phyloP scores from a whole-genome alignment of 2,329 filamentous ascomycete genomes.

The Beauveria australis region DNA sequence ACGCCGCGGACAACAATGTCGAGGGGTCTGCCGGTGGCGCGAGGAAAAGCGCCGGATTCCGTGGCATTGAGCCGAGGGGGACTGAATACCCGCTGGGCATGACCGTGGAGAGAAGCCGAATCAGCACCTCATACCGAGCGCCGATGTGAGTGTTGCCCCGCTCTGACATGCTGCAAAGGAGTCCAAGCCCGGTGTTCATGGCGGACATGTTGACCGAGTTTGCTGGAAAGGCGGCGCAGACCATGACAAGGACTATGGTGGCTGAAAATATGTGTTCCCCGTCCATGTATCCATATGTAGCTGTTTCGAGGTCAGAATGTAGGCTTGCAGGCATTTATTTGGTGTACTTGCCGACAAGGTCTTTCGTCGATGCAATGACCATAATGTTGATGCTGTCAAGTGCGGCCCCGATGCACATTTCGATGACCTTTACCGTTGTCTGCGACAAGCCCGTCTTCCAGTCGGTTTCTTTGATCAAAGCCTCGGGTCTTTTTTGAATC shows the following conservation, averaged over 20 bases:
- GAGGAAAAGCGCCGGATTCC: neutral
- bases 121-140: constrained; percentile 25
- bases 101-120: constrained; percentile 20
- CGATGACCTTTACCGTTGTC: constrained; percentile 41
- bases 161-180: constrained; percentile 42
- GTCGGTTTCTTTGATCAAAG: constrained; percentile 18
- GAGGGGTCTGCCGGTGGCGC: neutral
- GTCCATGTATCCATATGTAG: constrained; percentile 51
- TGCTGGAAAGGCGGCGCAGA: constrained; percentile 42
- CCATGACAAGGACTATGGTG: constrained; percentile 45
- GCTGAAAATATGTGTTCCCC: constrained; percentile 48
- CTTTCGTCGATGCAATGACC: constrained; percentile 37
- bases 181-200: constrained; percentile 37
- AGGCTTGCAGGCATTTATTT: neutral
- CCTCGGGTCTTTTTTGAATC: constrained; percentile 13
- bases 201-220: constrained; percentile 31
- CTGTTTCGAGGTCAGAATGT: constrained; percentile 17
- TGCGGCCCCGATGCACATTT: constrained; percentile 43
- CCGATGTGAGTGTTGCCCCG: constrained; percentile 43
- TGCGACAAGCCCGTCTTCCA: constrained; percentile 40
- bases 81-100: constrained; percentile 13
- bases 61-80: neutral
- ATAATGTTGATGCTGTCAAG: constrained; percentile 41
- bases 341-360: constrained; percentile 36
- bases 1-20: neutral